Evolutionary conservation across 140 eudicot species (phyloP).

Genomic region (Artemisia princeps): DNA sequence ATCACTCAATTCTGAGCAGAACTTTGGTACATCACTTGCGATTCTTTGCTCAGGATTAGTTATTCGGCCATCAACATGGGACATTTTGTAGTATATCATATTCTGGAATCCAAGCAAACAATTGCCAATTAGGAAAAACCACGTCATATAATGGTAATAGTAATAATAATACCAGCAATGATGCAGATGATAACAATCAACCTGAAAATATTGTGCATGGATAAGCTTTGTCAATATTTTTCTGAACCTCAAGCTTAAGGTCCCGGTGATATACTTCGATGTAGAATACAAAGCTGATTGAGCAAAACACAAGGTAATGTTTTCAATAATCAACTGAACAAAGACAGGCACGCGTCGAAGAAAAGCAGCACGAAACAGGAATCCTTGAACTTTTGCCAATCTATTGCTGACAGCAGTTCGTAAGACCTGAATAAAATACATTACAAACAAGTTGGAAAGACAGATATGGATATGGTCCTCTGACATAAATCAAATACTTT

Average conservation of each 20-base stretch:
- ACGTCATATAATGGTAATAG: neutral
- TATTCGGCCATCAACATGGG: constrained; percentile 95
- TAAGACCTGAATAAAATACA: constrained; percentile 53
- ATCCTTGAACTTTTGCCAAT: constrained; percentile 97
- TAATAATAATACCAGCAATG: neutral
- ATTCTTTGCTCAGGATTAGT: constrained; percentile 91
- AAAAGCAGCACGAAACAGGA: constrained; percentile 93
- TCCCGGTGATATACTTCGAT: constrained; percentile 90
- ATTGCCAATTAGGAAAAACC: constrained; percentile 13
- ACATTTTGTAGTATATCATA: constrained; percentile 94
- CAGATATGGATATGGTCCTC: neutral
- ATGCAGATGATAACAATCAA: constrained; percentile 1
- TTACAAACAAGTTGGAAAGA: constrained; percentile 7
- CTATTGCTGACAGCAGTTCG: constrained; percentile 97
- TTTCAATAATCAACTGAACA: constrained; percentile 80
- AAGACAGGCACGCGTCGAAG: constrained; percentile 93
- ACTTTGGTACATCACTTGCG: constrained; percentile 93
- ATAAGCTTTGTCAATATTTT: constrained; percentile 85
- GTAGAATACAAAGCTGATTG: constrained; percentile 87
- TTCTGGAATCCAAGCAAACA: constrained; percentile 48
- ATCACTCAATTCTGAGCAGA: constrained; percentile 91
- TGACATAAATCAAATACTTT: constrained; percentile 4
- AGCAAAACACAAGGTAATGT: constrained; percentile 72
- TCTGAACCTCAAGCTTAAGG: constrained; percentile 90
- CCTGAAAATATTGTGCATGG: constrained; percentile 93